Conservation (phyloP, 2,329 filamentous ascomycete species). For the Colletotrichum liaoningense region DNA sequence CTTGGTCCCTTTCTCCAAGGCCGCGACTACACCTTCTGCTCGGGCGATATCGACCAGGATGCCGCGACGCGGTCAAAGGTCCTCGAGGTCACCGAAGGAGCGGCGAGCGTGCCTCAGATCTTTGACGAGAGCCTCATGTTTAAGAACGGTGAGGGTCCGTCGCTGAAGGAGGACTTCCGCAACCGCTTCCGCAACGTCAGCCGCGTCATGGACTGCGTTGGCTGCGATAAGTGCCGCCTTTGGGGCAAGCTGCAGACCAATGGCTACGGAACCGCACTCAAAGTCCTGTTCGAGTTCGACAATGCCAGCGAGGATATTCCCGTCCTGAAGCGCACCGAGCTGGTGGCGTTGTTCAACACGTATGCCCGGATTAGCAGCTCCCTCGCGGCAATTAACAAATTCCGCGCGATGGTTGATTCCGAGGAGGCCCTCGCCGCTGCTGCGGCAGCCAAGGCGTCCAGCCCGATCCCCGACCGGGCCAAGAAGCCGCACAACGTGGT, state of each 20-base stretch:
- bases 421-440: constrained; percentile 43
- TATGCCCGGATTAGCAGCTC: constrained; percentile 88
- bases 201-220: constrained; percentile 97
- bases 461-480: constrained; percentile 48
- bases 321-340: constrained; percentile 84
- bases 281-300: constrained; percentile 95
- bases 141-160: constrained; percentile 78
- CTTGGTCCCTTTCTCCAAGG: constrained; percentile 80
- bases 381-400: constrained; percentile 78
- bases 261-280: constrained; percentile 93
- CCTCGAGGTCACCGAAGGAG: constrained; percentile 76
- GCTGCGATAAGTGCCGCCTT: constrained; percentile 97
- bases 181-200: constrained; percentile 98
- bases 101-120: constrained; percentile 79
- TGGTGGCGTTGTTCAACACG: constrained; percentile 95
- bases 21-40: constrained; percentile 86
- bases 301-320: constrained; percentile 72
- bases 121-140: constrained; percentile 98
- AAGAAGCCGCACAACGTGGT: constrained; percentile 58
- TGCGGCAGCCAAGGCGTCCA: constrained; percentile 39
- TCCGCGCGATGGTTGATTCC: constrained; percentile 67
- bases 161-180: constrained; percentile 95
- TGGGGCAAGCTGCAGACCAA: constrained; percentile 98
- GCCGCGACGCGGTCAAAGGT: constrained; percentile 83
- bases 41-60: constrained; percentile 85